Evolutionary conservation across 345 rosid genomes (phyloP).

Genomic region (Salix udensis): DNA sequence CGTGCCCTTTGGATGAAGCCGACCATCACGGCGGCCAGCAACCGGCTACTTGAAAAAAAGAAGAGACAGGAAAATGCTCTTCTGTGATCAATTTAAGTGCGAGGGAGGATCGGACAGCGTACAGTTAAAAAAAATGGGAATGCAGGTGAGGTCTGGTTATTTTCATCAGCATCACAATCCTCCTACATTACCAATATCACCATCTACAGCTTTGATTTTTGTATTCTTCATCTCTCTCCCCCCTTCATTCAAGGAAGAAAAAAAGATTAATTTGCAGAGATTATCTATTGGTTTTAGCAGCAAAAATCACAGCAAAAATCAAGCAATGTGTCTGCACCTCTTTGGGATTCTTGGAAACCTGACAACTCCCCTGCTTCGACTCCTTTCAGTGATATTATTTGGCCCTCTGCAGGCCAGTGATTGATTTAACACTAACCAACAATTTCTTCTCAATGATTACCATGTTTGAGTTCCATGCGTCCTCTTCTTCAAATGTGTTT

Average conservation of each 20-base stretch:
- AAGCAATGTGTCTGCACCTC: constrained; percentile 36
- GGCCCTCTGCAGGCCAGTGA: constrained; percentile 88
- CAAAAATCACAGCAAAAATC: neutral
- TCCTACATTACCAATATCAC: neutral
- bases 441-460: too few species aligned
- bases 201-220: neutral
- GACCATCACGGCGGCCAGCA: neutral
- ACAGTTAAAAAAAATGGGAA: neutral
- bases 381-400: constrained; percentile 68
- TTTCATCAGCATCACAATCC: neutral
- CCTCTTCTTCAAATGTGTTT: too few species aligned
- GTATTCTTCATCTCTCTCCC: neutral
- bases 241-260: neutral
- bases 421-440: too few species aligned
- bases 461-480: too few species aligned
- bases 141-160: neutral
- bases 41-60: neutral
- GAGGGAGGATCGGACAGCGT: too few species aligned
- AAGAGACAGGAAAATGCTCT: too few species aligned
- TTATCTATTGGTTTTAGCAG: neutral
- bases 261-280: neutral
- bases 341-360: constrained; percentile 79
- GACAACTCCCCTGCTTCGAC: constrained; percentile 38
- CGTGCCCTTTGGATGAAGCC: neutral
- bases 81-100: too few species aligned